Percentiles rank a stretch among this genome's conserved stretches.
Conservation (phyloP, 495 filamentous ascomycete species). For the Annulohypoxylon bovei region DNA sequence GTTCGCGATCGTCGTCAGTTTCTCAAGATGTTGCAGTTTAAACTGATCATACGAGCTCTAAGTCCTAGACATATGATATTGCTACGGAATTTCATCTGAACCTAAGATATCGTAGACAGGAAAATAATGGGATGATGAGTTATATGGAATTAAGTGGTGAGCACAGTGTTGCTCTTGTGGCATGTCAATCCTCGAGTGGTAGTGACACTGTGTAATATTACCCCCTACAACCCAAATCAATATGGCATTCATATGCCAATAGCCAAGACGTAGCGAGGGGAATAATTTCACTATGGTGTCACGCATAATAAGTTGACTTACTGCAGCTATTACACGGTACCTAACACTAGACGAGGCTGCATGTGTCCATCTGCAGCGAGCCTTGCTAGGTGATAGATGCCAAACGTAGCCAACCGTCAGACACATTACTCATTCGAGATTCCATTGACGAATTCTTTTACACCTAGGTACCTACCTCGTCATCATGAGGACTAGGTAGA, state of each 20-base stretch:
- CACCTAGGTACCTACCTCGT: not conserved
- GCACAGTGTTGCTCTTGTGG: constrained; percentile 29
- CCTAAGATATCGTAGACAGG: not conserved
- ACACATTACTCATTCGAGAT: constrained; percentile 43
- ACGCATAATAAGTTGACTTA: constrained; percentile 2
- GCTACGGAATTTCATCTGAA: not conserved
- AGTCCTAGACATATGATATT: constrained; percentile 21
- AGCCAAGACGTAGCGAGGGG: not conserved
- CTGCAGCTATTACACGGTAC: constrained; percentile 6
- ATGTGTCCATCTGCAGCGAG: constrained; percentile 32
- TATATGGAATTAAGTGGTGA: constrained; percentile 21
- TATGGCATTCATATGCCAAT: constrained; percentile 13
- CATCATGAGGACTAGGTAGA: too few relatives aligned
- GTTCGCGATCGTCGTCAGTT: not conserved
- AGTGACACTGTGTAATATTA: constrained; percentile 31
- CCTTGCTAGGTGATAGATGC: constrained; percentile 33
- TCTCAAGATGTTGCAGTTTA: constrained; percentile 1
- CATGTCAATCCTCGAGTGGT: constrained; percentile 10
- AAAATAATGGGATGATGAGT: not conserved
- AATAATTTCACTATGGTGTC: constrained; percentile 17
- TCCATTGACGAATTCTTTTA: not conserved
- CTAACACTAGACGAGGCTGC: constrained; percentile 32
- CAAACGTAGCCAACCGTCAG: constrained; percentile 44
- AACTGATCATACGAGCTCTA: not conserved
- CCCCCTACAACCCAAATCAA: constrained; percentile 10